Evolutionary conservation across 306 rosid species (phyloP).

Genomic region (Trifolium dubium): DNA sequence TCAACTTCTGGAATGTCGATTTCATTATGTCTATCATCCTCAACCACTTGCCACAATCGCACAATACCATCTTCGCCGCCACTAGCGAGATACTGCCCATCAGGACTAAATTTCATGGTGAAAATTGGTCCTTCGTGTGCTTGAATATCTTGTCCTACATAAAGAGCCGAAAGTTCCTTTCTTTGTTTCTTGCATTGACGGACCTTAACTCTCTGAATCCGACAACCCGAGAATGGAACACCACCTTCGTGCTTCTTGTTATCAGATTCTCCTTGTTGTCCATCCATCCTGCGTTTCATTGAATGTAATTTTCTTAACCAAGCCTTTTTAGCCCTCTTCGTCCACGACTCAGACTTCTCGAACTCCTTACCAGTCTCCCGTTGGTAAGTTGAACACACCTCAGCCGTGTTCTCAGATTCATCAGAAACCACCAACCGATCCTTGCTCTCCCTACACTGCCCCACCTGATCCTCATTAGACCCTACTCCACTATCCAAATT

Average conservation of each 20-base stretch:
- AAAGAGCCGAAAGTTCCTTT: constrained; percentile 90
- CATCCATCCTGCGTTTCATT: constrained; percentile 61
- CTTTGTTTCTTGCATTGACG: constrained; percentile 65
- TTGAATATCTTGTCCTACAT: constrained; percentile 83
- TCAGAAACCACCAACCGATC: constrained; percentile 43
- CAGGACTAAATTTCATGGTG: constrained; percentile 95
- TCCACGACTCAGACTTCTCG: constrained; percentile 34
- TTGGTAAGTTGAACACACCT: constrained; percentile 38
- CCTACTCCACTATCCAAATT: constrained; percentile 29
- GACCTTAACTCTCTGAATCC: constrained; percentile 76
- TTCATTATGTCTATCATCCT: constrained; percentile 77
- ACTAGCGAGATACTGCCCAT: constrained; percentile 91
- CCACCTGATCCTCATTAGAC: constrained; percentile 48
- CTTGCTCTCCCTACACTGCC: constrained; percentile 17
- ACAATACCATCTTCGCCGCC: constrained; percentile 91
- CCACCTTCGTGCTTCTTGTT: constrained; percentile 27
- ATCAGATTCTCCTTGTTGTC: constrained; percentile 50
- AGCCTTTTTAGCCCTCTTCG: constrained; percentile 51
- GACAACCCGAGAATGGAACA: constrained; percentile 44
- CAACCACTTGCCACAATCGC: constrained; percentile 88
- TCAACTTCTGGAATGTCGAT: constrained; percentile 80
- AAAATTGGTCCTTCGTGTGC: constrained; percentile 88
- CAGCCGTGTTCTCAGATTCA: constrained; percentile 34
- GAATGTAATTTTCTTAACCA: constrained; percentile 73
- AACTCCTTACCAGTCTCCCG: constrained; percentile 39